Evolutionary conservation across 148 eudicot species (phyloP).

Genomic region (Arbutus unedo): DNA sequence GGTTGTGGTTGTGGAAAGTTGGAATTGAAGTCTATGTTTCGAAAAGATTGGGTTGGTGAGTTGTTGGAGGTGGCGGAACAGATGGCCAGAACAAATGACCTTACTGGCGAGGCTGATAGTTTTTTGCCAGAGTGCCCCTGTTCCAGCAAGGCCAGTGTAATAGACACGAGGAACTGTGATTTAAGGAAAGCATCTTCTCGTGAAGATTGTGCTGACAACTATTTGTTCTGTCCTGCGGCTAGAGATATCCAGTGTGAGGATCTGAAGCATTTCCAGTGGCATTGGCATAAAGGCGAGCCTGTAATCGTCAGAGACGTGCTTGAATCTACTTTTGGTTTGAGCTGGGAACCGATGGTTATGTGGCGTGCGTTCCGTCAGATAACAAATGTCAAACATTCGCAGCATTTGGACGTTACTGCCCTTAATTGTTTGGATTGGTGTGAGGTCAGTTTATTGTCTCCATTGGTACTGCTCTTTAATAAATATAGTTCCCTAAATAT

Average conservation of each 20-base stretch:
- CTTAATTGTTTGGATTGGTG: constrained; percentile 62
- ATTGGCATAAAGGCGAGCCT: constrained; percentile 60
- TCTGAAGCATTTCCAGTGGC: constrained; percentile 54
- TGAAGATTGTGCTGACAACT: constrained; percentile 40
- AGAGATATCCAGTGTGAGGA: constrained; percentile 31
- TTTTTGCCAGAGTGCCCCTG: constrained; percentile 25
- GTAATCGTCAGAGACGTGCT: constrained; percentile 49
- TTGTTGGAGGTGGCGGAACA: constrained; percentile 36
- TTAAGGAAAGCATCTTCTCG: constrained; percentile 46
- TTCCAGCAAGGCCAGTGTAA: constrained; percentile 9
- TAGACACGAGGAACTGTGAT: constrained; percentile 9
- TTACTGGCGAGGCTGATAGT: constrained; percentile 6
- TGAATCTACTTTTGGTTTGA: constrained; percentile 51
- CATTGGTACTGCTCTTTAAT: not conserved
- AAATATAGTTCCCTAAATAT: not conserved
- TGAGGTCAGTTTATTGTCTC: constrained; percentile 39
- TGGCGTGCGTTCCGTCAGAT: constrained; percentile 70
- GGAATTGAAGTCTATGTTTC: constrained; percentile 32
- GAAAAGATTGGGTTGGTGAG: constrained; percentile 27
- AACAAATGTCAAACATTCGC: constrained; percentile 23
- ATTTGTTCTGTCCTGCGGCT: constrained; percentile 48
- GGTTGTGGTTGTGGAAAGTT: constrained; percentile 45
- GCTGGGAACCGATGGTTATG: constrained; percentile 77
- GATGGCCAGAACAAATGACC: constrained; percentile 1
- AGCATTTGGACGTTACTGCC: constrained; percentile 36